Evolutionary conservation across 1,284 basidiomycete species (phyloP).

Genomic region (Cutaneotrichosporon cutaneum): DNA sequence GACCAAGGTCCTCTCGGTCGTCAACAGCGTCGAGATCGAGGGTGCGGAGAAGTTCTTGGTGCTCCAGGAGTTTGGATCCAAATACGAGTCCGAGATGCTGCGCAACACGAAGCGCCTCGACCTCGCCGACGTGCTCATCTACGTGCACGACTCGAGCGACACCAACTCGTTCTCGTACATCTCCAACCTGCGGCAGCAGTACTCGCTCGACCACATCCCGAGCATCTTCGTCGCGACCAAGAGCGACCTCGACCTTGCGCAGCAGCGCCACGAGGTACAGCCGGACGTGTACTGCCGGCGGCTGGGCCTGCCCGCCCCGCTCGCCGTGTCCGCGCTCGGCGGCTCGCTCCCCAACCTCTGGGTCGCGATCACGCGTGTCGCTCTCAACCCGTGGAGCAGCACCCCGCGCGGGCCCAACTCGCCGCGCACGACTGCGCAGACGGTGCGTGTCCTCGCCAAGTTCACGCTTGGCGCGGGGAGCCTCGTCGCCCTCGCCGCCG

Average conservation of each 20-base stretch:
- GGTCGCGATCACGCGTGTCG: conserved; percentile 49
- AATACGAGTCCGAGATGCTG: conserved; percentile 87
- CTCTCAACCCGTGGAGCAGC: conserved; percentile 39
- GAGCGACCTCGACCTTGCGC: conserved; percentile 91
- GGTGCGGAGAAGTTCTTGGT: conserved; percentile 95
- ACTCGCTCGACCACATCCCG: conserved; percentile 88
- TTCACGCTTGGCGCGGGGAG: conserved; percentile 32
- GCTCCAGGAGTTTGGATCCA: conserved; percentile 94
- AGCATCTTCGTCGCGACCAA: conserved; percentile 98
- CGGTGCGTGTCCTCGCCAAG: conserved; percentile 35
- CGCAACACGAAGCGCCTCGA: conserved; percentile 88
- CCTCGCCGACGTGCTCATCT: conserved; percentile 88
- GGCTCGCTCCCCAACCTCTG: conserved; percentile 53
- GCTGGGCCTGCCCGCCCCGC: conserved; percentile 78
- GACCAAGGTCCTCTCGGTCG: conserved; percentile 83
- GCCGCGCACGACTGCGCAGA: conserved; percentile 37
- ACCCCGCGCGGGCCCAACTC: conserved; percentile 46
- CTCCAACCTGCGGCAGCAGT: conserved; percentile 96
- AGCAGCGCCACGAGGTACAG: conserved; percentile 97
- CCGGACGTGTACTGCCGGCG: conserved; percentile 93
- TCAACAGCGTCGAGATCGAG: conserved; percentile 91
- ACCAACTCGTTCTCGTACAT: conserved; percentile 99
- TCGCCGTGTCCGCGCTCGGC: conserved; percentile 82
- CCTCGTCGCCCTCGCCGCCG: conserved; percentile 34
- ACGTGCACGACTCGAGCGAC: conserved; percentile 95